Evolutionary conservation across 78 protist genomes (phyloP).

Genomic region (Dictyostelium citrinum): DNA sequence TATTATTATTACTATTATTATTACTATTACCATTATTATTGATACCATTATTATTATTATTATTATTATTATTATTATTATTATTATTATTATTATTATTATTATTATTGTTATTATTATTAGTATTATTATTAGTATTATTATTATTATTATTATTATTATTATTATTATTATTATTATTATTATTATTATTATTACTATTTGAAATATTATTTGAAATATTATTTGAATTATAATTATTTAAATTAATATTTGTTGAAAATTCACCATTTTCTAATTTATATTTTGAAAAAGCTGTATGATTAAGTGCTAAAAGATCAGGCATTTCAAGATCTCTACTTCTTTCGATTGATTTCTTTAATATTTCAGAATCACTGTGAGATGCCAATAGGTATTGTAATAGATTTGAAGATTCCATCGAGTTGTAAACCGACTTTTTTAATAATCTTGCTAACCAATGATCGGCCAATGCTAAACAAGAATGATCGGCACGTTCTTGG

Average conservation of each 20-base stretch:
- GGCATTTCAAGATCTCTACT: slow-evolving; percentile 25
- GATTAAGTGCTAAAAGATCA: slow-evolving; percentile 19
- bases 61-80: background rate
- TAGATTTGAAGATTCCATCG: background rate
- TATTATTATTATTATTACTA: background rate
- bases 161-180: background rate
- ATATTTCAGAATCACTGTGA: slow-evolving; percentile 11
- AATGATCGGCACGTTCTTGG: slow-evolving; percentile 51
- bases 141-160: background rate
- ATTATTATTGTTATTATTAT: background rate
- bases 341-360: background rate
- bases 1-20: background rate
- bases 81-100: background rate
- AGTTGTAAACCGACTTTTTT: background rate
- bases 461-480: slow-evolving; percentile 50
- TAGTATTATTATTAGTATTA: background rate
- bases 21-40: background rate
- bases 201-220: background rate
- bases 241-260: background rate
- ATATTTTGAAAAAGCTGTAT: background rate
- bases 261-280: slow-evolving; percentile 17
- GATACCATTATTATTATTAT: background rate
- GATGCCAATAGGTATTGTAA: background rate
- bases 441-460: slow-evolving; percentile 1
- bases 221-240: background rate